phyloP scores from a whole-genome alignment of 2,329 filamentous ascomycete genomes.

The Furcasterigmium furcatum region DNA sequence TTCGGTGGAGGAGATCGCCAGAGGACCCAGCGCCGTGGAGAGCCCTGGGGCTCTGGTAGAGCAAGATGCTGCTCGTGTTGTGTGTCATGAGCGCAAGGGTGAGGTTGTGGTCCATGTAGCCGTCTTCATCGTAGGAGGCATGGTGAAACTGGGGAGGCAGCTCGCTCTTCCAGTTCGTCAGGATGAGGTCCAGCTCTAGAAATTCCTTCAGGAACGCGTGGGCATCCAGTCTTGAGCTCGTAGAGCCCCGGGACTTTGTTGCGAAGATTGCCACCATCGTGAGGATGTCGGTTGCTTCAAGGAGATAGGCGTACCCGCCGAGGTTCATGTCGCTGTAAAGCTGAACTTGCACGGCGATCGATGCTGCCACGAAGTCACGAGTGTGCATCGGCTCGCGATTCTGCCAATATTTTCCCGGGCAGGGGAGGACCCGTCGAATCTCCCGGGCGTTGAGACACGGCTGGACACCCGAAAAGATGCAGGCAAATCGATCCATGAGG shows the following conservation, averaged over 20 bases:
- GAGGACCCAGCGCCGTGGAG: not conserved
- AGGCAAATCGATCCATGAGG: constrained; percentile 26
- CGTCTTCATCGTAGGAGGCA: constrained; percentile 18
- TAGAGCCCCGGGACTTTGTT: not conserved
- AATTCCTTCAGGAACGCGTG: constrained; percentile 26
- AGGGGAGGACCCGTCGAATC: not conserved
- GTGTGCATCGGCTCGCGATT: not conserved
- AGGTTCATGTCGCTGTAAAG: constrained; percentile 9
- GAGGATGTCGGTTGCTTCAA: constrained; percentile 34
- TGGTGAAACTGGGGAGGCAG: constrained; percentile 30
- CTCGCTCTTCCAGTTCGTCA: constrained; percentile 33
- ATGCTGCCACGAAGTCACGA: not conserved
- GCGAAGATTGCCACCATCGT: constrained; percentile 29
- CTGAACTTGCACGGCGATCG: not conserved
- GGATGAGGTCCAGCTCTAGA: constrained; percentile 30
- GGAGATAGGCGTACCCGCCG: constrained; percentile 31
- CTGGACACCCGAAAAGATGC: constrained; percentile 2
- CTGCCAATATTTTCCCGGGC: not conserved
- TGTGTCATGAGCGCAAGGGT: constrained; percentile 31
- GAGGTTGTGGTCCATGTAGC: constrained; percentile 21
- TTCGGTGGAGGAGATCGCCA: not conserved
- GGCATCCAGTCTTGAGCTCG: constrained; percentile 4
- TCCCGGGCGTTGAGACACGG: not conserved
- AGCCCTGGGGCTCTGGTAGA: constrained; percentile 20
- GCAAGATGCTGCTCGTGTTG: constrained; percentile 29